Base-by-base conservation (phyloP, 805 yeast species). In the Sugiyamaella qingdaonensis region DNA sequence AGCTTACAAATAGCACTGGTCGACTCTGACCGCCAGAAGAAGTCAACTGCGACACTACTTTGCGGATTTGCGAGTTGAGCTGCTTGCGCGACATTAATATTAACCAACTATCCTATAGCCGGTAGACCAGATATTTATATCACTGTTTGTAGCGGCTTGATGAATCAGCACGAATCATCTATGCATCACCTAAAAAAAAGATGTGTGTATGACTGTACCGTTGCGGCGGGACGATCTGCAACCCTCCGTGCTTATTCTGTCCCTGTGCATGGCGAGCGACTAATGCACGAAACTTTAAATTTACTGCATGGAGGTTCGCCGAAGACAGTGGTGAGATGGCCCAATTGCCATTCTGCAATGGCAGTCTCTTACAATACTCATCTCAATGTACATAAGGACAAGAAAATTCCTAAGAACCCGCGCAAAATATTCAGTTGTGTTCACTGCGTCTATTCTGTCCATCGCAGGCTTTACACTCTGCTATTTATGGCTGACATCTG, bases 1-100 rank as follows among this genome's bases (percentile, higher is more conserved):
- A 18, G 14, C 45, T 33, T 34, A 46, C 49, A 51, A 51, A 37
- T 18, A 46, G 43, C 14, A 33, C 48, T 14, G 44, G 31, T 39
- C 42, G 36, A 18, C 16, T 34, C 2, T 45, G 21, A 29, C 35
- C 29, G 9, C 29, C 3, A 24, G 7, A 3, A 16, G 43, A 16
- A 11, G 9, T 34, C 31, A 41, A 18, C 33, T 46, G 46, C 27
- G 10, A 10, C 2, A 52, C 27, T 13, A 35, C 41, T 27, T 48
- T 36, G 10, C 41, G 48, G 11, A 49, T 29, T 48, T 49, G 52
- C 11, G 42, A 13, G 32, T 43, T 31, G 18, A 49, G 41, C 32
- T 49, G 52, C 24, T 42, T 49, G 35, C 42, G 21, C 2, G 43
- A 39, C 43, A 39, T 39, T 14, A 34, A 34, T 34, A 34, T 34